Conservation (phyloP, 148 eudicot genomes). For the Fagopyrum homotropicum region DNA sequence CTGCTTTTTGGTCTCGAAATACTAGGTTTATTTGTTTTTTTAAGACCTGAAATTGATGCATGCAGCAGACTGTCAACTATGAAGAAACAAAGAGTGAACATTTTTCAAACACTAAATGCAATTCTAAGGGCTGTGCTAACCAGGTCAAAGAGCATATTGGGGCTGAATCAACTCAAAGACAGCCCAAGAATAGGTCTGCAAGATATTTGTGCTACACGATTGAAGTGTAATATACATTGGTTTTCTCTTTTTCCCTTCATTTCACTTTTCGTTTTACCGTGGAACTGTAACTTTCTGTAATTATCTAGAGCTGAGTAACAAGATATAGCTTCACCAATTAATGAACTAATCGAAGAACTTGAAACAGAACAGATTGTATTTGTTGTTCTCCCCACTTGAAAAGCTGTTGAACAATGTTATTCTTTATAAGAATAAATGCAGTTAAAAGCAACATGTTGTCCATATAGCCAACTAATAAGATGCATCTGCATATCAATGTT, state of each 20-base stretch:
- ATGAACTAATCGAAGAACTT: background rate
- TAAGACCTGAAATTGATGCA: slow-evolving; percentile 16
- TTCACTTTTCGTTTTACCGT: background rate
- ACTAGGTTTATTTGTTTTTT: slow-evolving; percentile 19
- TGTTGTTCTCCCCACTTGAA: background rate
- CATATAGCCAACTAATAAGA: background rate
- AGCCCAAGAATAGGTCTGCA: background rate
- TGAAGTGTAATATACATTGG: background rate
- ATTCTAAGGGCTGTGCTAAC: background rate
- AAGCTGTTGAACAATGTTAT: background rate
- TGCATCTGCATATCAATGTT: background rate
- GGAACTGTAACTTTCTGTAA: background rate
- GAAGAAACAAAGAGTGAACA: background rate
- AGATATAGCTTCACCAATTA: background rate
- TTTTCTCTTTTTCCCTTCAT: background rate
- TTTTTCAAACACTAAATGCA: background rate
- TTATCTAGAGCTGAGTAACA: background rate
- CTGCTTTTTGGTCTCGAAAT: slow-evolving; percentile 20
- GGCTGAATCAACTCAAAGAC: slow-evolving; percentile 7
- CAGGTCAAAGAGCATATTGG: background rate
- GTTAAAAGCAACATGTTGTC: slow-evolving; percentile 2
- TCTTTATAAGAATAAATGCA: background rate
- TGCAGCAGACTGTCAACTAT: slow-evolving; percentile 7
- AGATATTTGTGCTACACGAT: background rate
- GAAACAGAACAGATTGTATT: background rate